These are phyloP conservation scores for Claviceps paspali DNA, from an alignment of 2,329 filamentous ascomycete species.

Conservation along the genomic window DNA sequence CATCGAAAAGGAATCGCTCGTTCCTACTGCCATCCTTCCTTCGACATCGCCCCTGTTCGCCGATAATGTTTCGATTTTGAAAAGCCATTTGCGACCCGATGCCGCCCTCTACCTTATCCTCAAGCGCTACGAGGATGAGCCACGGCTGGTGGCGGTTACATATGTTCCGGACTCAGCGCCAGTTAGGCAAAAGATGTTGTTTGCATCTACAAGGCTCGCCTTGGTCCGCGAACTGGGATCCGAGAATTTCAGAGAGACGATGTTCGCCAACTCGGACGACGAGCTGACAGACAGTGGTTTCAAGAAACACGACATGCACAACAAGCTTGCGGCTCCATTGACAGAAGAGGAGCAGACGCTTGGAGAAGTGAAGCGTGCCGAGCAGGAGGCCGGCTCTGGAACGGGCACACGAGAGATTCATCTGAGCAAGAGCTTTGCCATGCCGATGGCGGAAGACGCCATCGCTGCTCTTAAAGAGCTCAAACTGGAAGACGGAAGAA, in stretches of 20 bases:
- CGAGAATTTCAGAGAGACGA: constrained; percentile 62
- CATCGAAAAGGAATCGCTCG: constrained; percentile 54
- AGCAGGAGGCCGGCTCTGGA: constrained; percentile 57
- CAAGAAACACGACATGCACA: constrained; percentile 55
- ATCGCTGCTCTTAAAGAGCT: constrained; percentile 47
- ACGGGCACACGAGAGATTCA: constrained; percentile 46
- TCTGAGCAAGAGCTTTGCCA: constrained; percentile 38
- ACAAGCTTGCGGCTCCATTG: constrained; percentile 48
- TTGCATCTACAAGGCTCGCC: constrained; percentile 62
- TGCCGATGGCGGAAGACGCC: constrained; percentile 48
- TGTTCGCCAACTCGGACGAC: constrained; percentile 54
- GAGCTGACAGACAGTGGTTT: constrained; percentile 60
- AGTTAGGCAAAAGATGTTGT: constrained; percentile 77
- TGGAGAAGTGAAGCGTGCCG: constrained; percentile 57
- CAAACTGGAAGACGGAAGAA: constrained; percentile 31
- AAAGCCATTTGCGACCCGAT: constrained; percentile 48
- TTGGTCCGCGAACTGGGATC: constrained; percentile 62
- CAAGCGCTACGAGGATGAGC: constrained; percentile 43
- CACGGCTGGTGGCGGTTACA: constrained; percentile 53
- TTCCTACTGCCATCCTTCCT: constrained; percentile 40
- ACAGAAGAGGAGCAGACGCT: constrained; percentile 64
- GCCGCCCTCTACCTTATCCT: constrained; percentile 62
- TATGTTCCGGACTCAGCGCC: constrained; percentile 68
- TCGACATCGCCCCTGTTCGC: constrained; percentile 42
- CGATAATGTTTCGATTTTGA: constrained; percentile 46